Percentiles rank a stretch among this genome's conserved stretches.
Conservation (phyloP, 225 moss, liverwort and hornwort genomes). For the Pseudisothecium myosuroides region DNA sequence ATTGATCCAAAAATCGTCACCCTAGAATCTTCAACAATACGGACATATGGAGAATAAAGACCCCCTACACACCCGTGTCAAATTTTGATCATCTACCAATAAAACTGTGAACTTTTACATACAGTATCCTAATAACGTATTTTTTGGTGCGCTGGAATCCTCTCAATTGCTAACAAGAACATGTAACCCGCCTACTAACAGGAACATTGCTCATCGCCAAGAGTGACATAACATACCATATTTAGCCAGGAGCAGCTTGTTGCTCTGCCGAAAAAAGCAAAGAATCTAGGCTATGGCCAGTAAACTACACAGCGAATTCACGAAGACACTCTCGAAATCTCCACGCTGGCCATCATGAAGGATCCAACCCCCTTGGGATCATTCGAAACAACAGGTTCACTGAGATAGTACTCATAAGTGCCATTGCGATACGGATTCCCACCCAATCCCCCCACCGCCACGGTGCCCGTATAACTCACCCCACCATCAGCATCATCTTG, state of each 20-base stretch:
- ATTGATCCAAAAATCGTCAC: background rate
- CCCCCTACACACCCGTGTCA: background rate
- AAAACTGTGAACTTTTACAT: background rate
- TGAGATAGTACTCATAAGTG: slow-evolving; percentile 48
- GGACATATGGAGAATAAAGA: background rate
- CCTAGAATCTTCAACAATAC: background rate
- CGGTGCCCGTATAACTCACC: slow-evolving; percentile 29
- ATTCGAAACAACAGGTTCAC: slow-evolving; percentile 46
- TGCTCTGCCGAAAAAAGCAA: background rate
- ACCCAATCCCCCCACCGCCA: slow-evolving; percentile 53
- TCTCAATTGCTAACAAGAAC: background rate
- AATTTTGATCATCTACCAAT: background rate
- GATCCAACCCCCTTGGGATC: slow-evolving; percentile 66
- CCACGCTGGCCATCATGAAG: slow-evolving; percentile 52
- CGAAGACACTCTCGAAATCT: slow-evolving; percentile 8
- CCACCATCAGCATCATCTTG: slow-evolving; percentile 23
- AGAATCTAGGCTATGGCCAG: background rate
- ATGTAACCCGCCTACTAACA: background rate
- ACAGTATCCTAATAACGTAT: no score
- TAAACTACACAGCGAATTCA: background rate
- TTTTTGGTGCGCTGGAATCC: background rate
- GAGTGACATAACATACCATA: background rate
- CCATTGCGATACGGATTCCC: slow-evolving; percentile 49
- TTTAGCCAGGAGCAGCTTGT: background rate
- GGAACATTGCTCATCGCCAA: background rate